Evolutionary conservation across 768 basidiomycete species (phyloP), one percentile per base, ranked within the genome.

Genomic region (Boletus subcaerulescens): DNA sequence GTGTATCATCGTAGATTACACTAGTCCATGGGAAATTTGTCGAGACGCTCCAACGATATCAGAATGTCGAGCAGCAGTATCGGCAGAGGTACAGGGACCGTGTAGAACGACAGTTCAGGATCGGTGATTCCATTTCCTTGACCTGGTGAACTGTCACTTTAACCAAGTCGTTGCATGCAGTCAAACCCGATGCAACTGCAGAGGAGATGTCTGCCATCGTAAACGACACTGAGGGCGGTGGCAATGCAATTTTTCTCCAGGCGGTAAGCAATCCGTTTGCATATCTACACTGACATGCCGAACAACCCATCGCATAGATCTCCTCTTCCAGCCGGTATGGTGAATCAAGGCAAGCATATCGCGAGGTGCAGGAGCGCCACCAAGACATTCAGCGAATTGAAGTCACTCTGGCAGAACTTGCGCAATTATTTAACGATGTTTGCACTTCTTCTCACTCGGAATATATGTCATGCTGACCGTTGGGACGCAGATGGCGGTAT

Each of bases 341-440:
- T 32, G 88, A 91, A 60, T 86, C 91, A 15, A 78, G 91, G 45
- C 80, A 81, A 42, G 93, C 90, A 0, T 92, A 87, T 69, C 80
- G 84, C 47, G 94, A 97, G 71, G 93, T 94, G 0, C 94, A 95
- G 67, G 84, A 89, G 54, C 81, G 94, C 35, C 92, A 95, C 66
- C 80, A 86, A 63, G 93, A 97, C 56, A 82, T 98, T 60, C 80
- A 81, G 60, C 84, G 81, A 68, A 92, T 96, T 66, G 93, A 96
- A 70, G 78, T 82, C 61, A 97, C 93, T 4, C 73, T 96, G 45
- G 86, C 82, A n/a, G 92, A 96, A 69, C 78, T 98, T 46, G 91
- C 89, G 4, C 89, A 92, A 65, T 72, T 98, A 62, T 93, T 95
- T 74, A 83, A 79, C 58, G 94, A 98, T 64, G 91, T 89, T 55